These are phyloP conservation scores for Pichia sp. DNA, from an alignment of 1,139 yeast species.

Conservation along the genomic window DNA sequence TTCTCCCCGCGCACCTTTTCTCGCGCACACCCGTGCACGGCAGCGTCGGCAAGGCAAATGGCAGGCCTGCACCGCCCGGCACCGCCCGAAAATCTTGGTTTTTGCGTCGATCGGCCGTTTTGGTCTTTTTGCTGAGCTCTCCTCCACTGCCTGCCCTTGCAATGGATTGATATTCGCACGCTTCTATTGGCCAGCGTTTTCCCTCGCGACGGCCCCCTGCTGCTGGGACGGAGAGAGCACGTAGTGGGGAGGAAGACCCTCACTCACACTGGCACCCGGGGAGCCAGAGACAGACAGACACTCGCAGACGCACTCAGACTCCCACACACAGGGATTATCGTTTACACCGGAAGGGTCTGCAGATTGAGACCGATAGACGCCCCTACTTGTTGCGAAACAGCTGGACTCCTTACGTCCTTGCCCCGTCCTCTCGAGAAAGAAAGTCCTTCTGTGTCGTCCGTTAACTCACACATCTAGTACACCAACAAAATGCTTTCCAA, in stretches of 20 bases:
- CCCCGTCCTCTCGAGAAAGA: background rate
- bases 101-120: too few relatives aligned
- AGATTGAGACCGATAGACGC: background rate
- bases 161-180: background rate
- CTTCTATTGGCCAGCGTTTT: background rate
- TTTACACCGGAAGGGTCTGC: background rate
- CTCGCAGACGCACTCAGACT: background rate
- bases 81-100: too few relatives aligned
- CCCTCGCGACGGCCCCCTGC: background rate
- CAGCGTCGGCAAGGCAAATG: too few relatives aligned
- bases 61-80: too few relatives aligned
- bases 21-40: background rate
- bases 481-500: slow-evolving; percentile 37
- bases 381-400: too few relatives aligned
- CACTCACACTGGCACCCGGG: too few relatives aligned
- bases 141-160: background rate
- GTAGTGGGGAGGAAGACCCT: too few relatives aligned
- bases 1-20: background rate
- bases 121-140: too few relatives aligned
- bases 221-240: background rate
- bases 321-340: background rate
- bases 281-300: too few relatives aligned
- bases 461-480: background rate
- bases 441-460: background rate
- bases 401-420: too few relatives aligned